phyloP scores from a whole-genome alignment of 2,329 filamentous ascomycete genomes.

The Macrophomina pseudophaseolina region DNA sequence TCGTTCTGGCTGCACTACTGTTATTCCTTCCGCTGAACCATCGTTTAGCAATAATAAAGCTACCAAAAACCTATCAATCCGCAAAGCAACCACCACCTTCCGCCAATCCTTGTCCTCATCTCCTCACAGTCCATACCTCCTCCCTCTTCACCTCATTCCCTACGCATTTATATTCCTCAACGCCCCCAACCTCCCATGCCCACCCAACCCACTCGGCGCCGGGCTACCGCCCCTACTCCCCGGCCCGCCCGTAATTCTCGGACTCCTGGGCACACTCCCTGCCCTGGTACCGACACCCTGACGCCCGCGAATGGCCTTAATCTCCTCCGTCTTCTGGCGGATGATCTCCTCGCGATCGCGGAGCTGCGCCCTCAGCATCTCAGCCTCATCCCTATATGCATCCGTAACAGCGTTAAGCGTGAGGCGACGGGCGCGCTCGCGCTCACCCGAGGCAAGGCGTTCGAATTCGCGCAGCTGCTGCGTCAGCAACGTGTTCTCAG shows the following conservation, averaged over 20 bases:
- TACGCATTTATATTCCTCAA: slow-evolving; percentile 27
- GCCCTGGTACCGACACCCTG: slow-evolving; percentile 41
- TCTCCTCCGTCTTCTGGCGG: slow-evolving; percentile 41
- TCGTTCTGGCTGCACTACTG: too few relatives aligned
- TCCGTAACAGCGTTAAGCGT: background rate
- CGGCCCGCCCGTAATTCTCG: slow-evolving; percentile 38
- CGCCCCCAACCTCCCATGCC: slow-evolving; percentile 17
- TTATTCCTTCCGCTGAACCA: too few relatives aligned
- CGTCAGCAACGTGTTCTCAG: background rate
- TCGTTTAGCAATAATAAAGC: too few relatives aligned
- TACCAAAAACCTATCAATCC: too few relatives aligned
- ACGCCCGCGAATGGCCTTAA: slow-evolving; percentile 39
- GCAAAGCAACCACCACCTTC: too few relatives aligned
- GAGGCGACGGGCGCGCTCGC: slow-evolving; percentile 4
- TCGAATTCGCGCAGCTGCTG: slow-evolving; percentile 27
- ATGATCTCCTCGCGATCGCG: slow-evolving; percentile 1
- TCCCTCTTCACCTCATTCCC: too few relatives aligned
- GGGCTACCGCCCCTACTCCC: slow-evolving; percentile 36
- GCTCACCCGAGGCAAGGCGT: slow-evolving; percentile 11
- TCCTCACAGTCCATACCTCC: too few relatives aligned
- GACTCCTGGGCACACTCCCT: slow-evolving; percentile 43
- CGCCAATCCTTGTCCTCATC: too few relatives aligned
- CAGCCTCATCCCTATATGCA: slow-evolving; percentile 31
- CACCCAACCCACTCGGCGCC: slow-evolving; percentile 29
- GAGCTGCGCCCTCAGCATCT: slow-evolving; percentile 36